Evolutionary conservation across 2,329 filamentous ascomycete species (phyloP), one percentile per base, ranked within the genome.

Genomic region (Passalora sequoiae): DNA sequence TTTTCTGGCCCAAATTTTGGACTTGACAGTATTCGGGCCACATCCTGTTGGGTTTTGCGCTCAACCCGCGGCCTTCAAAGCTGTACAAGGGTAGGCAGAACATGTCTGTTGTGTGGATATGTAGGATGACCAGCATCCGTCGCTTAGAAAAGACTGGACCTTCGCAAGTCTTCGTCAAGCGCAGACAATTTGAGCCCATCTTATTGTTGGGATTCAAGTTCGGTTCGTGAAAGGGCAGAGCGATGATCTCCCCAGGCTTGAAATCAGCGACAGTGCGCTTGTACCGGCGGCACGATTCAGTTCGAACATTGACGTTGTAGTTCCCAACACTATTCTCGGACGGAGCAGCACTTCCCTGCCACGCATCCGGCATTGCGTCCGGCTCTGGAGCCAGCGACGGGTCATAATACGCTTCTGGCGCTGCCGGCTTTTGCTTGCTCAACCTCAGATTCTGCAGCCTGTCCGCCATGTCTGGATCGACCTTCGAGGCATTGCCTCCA

Each of bases 111-210:
- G 35, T 10, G 35, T 53, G 32, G 7, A 45, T 35, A 31, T 41
- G 49, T n/a, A 54, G 22, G 2, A 55, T 38, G 20, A 53, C 36
- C 8, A 54, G 20, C 48, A 55, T 53, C 5, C 53, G 43, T 4
- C 48, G 48, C 35, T 54, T 54, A 9, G 41, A 46, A 44, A 50
- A 51, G 1, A 43, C 46, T 1, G 40, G 43, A 9, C 51, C 51
- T 9, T 43, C 38, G 15, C 28, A 22, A 2, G 49, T 50, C 7
- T 29, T 29, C 2, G 16, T 36, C 1, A 50, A 15, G 13, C 44
- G 36, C 1, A 6, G n/a, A n/a, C n/a, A 7, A 16, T 47, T 29
- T 3, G 13, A 40, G 13, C 29, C 31, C 25, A 47, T 39, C 9
- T 49, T 35, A 20, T 20, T 30, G 3, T 40, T 40, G 3, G 47